phyloP scores from a whole-genome alignment of 1,284 basidiomycete genomes.

The Trametes polyzona region DNA sequence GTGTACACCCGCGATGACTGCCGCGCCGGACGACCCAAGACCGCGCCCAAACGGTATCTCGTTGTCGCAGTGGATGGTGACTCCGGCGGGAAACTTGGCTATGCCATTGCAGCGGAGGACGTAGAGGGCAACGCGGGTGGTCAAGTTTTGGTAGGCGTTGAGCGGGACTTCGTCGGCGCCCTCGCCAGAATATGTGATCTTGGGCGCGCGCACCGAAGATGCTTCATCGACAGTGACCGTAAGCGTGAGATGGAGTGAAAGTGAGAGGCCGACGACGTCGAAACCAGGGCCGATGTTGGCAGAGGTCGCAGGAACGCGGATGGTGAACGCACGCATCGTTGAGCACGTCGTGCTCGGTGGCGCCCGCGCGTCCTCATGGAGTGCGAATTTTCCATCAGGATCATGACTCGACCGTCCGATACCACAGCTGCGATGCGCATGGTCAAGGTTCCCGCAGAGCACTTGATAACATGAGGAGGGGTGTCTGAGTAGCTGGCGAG shows the following conservation, averaged over 20 bases:
- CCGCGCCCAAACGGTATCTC: constrained; percentile 98
- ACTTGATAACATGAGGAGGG: too few relatives aligned
- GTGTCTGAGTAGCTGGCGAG: too few relatives aligned
- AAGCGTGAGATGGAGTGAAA: constrained; percentile 87
- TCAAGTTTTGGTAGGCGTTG: constrained; percentile 96
- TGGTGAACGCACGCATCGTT: constrained; percentile 47
- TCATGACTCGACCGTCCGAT: too few relatives aligned
- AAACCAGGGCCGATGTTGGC: constrained; percentile 99
- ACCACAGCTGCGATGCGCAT: too few relatives aligned
- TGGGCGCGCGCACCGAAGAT: constrained; percentile 53
- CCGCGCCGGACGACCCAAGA: constrained; percentile 96
- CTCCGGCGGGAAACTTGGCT: constrained; percentile 74
- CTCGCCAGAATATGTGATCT: constrained; percentile 84
- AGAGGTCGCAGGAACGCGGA: constrained; percentile 93
- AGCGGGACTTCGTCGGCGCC: constrained; percentile 92
- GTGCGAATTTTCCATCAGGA: too few relatives aligned
- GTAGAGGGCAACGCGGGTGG: constrained; percentile 97
- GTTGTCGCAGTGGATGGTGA: constrained; percentile 83
- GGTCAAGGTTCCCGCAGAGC: too few relatives aligned
- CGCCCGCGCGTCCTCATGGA: too few relatives aligned
- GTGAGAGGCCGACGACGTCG: constrained; percentile 96
- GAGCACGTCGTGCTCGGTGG: constrained; percentile 1
- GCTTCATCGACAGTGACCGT: constrained; percentile 55
- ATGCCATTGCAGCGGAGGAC: constrained; percentile 88
- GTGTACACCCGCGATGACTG: constrained; percentile 95